Evolutionary conservation across 768 basidiomycete species (phyloP).

Genomic region (Collybiopsis luxurians): DNA sequence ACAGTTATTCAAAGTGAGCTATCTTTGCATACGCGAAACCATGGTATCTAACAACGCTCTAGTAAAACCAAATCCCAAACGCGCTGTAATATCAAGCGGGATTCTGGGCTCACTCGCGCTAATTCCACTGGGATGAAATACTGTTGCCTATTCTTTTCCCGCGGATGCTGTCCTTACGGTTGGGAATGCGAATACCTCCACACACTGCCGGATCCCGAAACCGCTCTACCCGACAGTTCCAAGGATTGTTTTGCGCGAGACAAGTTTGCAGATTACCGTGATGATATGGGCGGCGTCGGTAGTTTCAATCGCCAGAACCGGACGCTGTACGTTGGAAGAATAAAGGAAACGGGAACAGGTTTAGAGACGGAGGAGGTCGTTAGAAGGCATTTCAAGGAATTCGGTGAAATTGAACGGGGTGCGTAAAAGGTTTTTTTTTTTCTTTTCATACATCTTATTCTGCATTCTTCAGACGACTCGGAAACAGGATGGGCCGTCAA

Average conservation of each 20-base stretch:
- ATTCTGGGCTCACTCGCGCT: conserved; percentile 92
- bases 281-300: conserved; percentile 99
- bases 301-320: conserved; percentile 93
- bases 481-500: conserved; percentile 54
- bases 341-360: conserved; percentile 87
- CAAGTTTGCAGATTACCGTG: conserved; percentile 95
- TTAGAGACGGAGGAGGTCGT: conserved; percentile 92
- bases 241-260: conserved; percentile 97
- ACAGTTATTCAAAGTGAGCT: conserved; percentile 89
- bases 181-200: conserved; percentile 98
- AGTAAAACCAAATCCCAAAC: conserved; percentile 96
- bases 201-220: conserved; percentile 69
- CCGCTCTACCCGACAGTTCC: conserved; percentile 80
- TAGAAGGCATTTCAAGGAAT: conserved; percentile 90
- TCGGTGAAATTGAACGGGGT: conserved; percentile 93
- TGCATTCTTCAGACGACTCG: conserved; percentile 21
- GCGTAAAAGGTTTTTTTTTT: conserved; percentile 28
- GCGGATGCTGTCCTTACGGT: conserved; percentile 97
- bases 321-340: conserved; percentile 91
- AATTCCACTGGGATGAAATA: conserved; percentile 93
- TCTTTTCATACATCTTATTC: neutral
- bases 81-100: conserved; percentile 82
- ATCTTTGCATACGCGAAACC: neutral
- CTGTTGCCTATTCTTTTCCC: conserved; percentile 90
- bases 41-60: neutral